Conservation (phyloP, 768 basidiomycete genomes). For the Nidula microcarpa region DNA sequence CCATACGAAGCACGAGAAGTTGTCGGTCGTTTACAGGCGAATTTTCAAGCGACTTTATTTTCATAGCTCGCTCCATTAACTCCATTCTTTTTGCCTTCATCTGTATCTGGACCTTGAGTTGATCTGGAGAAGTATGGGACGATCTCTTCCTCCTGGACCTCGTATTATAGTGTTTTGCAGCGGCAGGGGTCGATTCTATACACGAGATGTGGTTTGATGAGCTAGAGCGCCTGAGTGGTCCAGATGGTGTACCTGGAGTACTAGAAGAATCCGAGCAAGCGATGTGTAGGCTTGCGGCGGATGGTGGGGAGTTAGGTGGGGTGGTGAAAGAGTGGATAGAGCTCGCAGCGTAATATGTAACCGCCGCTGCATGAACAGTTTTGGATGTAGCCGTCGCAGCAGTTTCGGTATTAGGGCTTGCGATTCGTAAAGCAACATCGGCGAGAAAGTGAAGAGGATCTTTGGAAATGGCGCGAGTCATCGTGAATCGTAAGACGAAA, state of each 20-base stretch:
- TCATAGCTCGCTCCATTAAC: constrained; percentile 30
- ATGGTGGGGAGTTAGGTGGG: constrained; percentile 8
- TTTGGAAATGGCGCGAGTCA: constrained; percentile 17
- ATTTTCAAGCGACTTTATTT: constrained; percentile 44
- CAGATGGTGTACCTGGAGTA: constrained; percentile 12
- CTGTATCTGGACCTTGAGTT: constrained; percentile 22
- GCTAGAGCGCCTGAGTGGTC: constrained; percentile 23
- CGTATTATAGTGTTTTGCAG: constrained; percentile 19
- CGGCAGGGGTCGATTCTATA: constrained; percentile 12
- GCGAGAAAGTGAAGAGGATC: constrained; percentile 35
- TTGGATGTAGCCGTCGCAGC: neutral
- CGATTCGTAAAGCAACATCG: constrained; percentile 16
- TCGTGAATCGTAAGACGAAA: constrained; percentile 19
- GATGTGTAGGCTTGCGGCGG: constrained; percentile 21
- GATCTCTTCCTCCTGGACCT: constrained; percentile 18
- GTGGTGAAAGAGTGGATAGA: constrained; percentile 14
- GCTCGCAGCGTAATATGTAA: neutral
- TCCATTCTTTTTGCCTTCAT: constrained; percentile 28
- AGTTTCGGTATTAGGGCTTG: neutral
- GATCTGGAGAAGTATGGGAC: constrained; percentile 17
- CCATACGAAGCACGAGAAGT: constrained; percentile 56
- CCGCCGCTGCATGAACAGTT: neutral
- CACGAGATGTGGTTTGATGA: constrained; percentile 18
- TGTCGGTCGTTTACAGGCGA: constrained; percentile 57
- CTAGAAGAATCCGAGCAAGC: constrained; percentile 15